Evolutionary conservation across 768 basidiomycete genomes (phyloP), one percentile per base, ranked within the genome.

Genomic region (Boletus vinaceobasis): DNA sequence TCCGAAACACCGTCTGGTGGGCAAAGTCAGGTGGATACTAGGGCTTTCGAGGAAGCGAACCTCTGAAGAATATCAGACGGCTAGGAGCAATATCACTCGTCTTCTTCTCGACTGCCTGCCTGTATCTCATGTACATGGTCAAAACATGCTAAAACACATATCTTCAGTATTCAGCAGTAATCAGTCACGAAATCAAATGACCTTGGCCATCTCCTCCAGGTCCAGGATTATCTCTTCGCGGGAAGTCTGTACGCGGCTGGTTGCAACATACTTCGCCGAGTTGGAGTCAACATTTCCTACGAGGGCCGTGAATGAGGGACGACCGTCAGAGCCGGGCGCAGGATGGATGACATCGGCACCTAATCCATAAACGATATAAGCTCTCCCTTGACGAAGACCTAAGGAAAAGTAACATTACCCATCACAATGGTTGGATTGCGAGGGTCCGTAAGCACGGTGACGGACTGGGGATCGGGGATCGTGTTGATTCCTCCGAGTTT

Each of bases 291-390:
- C 83, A 57, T 86, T 93, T 31, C 80, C 89, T 17, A 93, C 90
- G 7, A 93, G 74, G 7, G 89, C 78, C 0, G 90, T 87, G 66
- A 88, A 92, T 0, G 90, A 93, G 1, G 91, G 91, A 4, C 85
- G 81, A 17, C 84, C 88, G n/a, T 79, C 81, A 0, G 88, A 80
- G 9, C 89, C 89, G 19, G 91, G 89, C 7, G 88, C 80, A 9
- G 91, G 90, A 61, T 93, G 90, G 38, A 90, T 88, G 29, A 89
- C 88, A 66, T 92, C 89, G 17, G 90, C 90, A 57, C 88, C 86
- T 88, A 29, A 43, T 43, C 7, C 31, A 52, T 13, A 14, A 52
- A 48, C 21, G 7, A 40, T 46, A 27, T 60, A n/a, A 63, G 36
- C 17, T 37, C n/a, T 13, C 21, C 21, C 9, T 48, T 29, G n/a